Base-by-base conservation (phyloP, 2,329 filamentous ascomycete genomes). In the Neonectria ditissima region DNA sequence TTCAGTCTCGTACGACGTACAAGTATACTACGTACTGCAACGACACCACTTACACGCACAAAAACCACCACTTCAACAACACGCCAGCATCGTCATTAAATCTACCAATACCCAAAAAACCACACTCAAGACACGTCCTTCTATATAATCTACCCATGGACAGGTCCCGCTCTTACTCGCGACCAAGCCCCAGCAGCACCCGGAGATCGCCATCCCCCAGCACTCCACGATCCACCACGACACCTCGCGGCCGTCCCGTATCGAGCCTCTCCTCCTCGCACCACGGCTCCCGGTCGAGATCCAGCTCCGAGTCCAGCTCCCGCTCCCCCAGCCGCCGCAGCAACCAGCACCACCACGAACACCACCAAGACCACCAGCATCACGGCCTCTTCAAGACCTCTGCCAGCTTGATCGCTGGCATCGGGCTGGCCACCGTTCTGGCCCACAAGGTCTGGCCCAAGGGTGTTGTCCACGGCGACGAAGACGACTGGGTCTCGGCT, bases 381-480 rank as follows among this genome's bases (percentile, higher is more conserved):
- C 68, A 72, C 28, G 67, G 67, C 43, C 68, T 75, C 26, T 67
- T 78, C 63, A 77, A 78, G 62, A 74, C 71, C 16, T 74, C 77
- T 0, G 73, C 76, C 14, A 66, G 75, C 11, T 68, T 79, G 24
- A 64, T 80, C 30, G 77, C 77, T 10, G 75, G 76, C 30, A 73
- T 80, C 16, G 78, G 77, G 32, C 71, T 79, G 32, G 77, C 76
- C 24, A 73, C 77, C 11, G 67, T 79, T 44, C 66, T 77, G 39
- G 75, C 76, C 41, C 76, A 76, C 65, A 77, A 76, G 57, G 68
- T 77, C 65, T 80, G 78, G 77, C 76, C 76, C 30, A 78, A 77
- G 64, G 71, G 71, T 6, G 64, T 71, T 44, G 34, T 73, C 20
- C 67, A 76, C 56, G 72, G 73, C 13, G 74, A 69, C 18, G 67